Evolutionary conservation across 2,329 filamentous ascomycete species (phyloP).

Genomic region (Ploettnerulaceae sp.): DNA sequence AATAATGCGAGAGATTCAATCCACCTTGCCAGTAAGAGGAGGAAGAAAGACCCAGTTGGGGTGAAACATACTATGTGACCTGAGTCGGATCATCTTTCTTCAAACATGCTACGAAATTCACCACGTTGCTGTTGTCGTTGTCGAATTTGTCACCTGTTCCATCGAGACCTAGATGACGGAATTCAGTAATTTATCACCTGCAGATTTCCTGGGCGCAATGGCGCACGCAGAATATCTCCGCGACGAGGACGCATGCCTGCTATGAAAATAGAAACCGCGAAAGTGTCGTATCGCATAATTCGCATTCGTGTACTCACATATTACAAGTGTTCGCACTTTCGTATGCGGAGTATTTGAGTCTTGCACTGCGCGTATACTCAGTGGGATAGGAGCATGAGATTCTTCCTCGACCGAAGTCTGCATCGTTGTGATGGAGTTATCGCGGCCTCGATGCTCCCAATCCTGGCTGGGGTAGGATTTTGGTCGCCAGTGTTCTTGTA

Average conservation of each 20-base stretch:
- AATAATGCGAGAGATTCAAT: too few species aligned
- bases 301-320: too few species aligned
- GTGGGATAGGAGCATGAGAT: neutral
- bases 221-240: too few species aligned
- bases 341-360: neutral
- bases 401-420: neutral
- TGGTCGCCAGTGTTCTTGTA: constrained; percentile 9
- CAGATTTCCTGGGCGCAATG: too few species aligned
- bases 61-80: constrained; percentile 3
- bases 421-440: neutral
- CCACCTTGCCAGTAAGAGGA: too few species aligned
- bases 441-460: neutral
- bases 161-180: constrained; percentile 41
- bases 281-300: too few species aligned
- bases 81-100: constrained; percentile 38
- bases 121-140: constrained; percentile 39
- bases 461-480: constrained; percentile 1
- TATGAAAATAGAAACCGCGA: too few species aligned
- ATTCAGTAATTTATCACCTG: too few species aligned
- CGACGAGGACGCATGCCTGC: too few species aligned
- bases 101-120: constrained; percentile 40
- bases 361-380: constrained; percentile 8
- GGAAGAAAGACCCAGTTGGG: too few species aligned
- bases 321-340: constrained; percentile 5
- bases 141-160: constrained; percentile 44